Evolutionary conservation across 768 basidiomycete species (phyloP).

Genomic region (Mycena venus): DNA sequence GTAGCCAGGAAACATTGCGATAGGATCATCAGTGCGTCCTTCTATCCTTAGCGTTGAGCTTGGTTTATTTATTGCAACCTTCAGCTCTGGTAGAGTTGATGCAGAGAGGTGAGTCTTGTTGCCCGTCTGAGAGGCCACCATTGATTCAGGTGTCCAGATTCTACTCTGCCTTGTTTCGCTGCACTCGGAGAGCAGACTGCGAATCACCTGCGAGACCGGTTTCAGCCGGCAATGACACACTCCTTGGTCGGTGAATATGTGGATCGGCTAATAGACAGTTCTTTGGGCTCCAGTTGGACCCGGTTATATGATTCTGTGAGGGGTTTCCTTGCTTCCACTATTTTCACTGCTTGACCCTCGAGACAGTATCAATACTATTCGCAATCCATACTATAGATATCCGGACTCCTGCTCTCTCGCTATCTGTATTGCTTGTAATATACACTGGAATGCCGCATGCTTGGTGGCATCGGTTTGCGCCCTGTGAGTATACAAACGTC

Average conservation of each 20-base stretch:
- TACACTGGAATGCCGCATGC: slow-evolving; percentile 4
- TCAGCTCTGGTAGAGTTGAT: slow-evolving; percentile 91
- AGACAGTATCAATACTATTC: slow-evolving; percentile 93
- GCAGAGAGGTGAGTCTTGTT: slow-evolving; percentile 83
- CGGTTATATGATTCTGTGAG: slow-evolving; percentile 94
- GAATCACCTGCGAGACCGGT: slow-evolving; percentile 88
- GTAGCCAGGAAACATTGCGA: slow-evolving; percentile 96
- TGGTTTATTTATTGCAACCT: slow-evolving; percentile 11
- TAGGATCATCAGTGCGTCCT: slow-evolving; percentile 85
- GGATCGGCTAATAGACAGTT: slow-evolving; percentile 91
- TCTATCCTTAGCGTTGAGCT: neutral
- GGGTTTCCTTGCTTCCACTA: slow-evolving; percentile 38
- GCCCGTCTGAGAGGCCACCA: neutral
- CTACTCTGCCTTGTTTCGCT: slow-evolving; percentile 90
- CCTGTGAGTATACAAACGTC: slow-evolving; percentile 9
- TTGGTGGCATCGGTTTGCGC: neutral
- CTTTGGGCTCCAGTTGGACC: slow-evolving; percentile 95
- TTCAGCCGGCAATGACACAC: slow-evolving; percentile 92
- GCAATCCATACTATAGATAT: slow-evolving; percentile 80
- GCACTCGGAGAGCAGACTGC: slow-evolving; percentile 94
- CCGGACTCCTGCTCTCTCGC: slow-evolving; percentile 17
- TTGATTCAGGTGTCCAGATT: slow-evolving; percentile 64
- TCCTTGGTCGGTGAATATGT: slow-evolving; percentile 87
- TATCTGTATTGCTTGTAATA: slow-evolving; percentile 33
- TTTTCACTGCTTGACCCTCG: slow-evolving; percentile 6